Base-by-base conservation (phyloP, 2,329 filamentous ascomycete genomes). In the Sarocladium brachiariae region DNA sequence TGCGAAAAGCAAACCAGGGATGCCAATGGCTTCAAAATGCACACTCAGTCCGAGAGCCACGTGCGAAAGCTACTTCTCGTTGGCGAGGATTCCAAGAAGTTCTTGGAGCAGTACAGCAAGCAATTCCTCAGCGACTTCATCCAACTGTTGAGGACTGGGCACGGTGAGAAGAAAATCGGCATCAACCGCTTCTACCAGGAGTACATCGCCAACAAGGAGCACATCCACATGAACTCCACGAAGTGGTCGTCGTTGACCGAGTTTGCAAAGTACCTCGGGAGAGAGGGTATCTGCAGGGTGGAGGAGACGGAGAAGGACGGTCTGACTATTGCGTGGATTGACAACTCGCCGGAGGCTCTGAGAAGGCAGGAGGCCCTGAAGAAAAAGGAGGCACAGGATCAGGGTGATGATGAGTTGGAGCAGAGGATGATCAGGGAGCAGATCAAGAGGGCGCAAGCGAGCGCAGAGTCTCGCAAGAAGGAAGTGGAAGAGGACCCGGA, bases 171-270 rank as follows among this genome's bases (percentile, higher is more conserved):
- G 67, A 80, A 83, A 59, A 83, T 97, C 1, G 80, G 91, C 30
- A 81, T 91, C 49, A 99, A 99, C 62, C 84, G 88, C 54, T 97
- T 97, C 66, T 99, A 99, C 69, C 89, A 97, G 65, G 85, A 91
- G 31, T 93, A 95, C 61, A 96, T 97, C 58, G 77, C 82, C 14
- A 86, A 92, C 58, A 90, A 91, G 66, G 78, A 89, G 61, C 92
- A 97, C 64, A 74, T 93, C 8, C 93, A 97, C 64, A 90, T 97
- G 87, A 96, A 96, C 67, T 77, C 89, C 7, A 97, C 93, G 0
- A 85, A 86, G 61, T 97, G 90, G 90, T 80, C 84, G 3, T 88
- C 81, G 50, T 70, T 99, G 58, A 92, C 90, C 2, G 90, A 97
- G 59, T 95, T 96, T 63, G 89, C 87, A 13, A 95, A 96, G 63